Evolutionary conservation across 768 basidiomycete species (phyloP), one percentile per base, ranked within the genome.

Genomic region (Xerocomellus intermedius): DNA sequence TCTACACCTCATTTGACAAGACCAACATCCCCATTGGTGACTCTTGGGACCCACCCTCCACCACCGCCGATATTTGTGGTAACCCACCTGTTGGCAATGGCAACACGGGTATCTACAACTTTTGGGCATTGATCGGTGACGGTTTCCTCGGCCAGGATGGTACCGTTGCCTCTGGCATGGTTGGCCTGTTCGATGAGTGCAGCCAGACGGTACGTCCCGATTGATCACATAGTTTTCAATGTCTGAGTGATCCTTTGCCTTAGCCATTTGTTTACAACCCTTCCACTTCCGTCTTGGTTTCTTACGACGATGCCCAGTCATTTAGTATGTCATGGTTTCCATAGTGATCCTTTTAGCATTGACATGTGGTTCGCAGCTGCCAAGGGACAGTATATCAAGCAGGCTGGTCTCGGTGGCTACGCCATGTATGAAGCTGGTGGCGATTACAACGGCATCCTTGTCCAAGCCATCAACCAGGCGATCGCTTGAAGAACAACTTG

Each of bases 191-290:
- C 59, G 86, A 90, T 56, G 64, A 77, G 7, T 91, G 89, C 74
- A 87, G 82, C 57, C 81, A 89, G 72, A 92, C 90, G 52, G 89
- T 91, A 57, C 32, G 83, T 74, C 3, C 4, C 8, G 6, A 14
- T 37, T 3, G 26, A 50, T 24, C 1, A 1, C 8, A 9, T 17
- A 44, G 5, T 24, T 54, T 22, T 36, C 39, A 6, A 21, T 36
- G 16, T 50, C 45, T 62, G 26, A 69, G 9, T 1, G 16, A 37
- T 26, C 4, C 0, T 21, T 47, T 42, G 8, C 14, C 6, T 22
- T 41, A 91, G 89, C 85, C 88, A 1, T 88, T 79, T 55, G 78
- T 89, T 24, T 90, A 88, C 69, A 77, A 86, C 66, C 55, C 76
- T 39, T 71, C 71, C 1, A 74, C 76, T 0, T 71, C 82, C 42